Evolutionary conservation across 2,329 filamentous ascomycete genomes (phyloP).

Genomic region (Didymella pomorum): DNA sequence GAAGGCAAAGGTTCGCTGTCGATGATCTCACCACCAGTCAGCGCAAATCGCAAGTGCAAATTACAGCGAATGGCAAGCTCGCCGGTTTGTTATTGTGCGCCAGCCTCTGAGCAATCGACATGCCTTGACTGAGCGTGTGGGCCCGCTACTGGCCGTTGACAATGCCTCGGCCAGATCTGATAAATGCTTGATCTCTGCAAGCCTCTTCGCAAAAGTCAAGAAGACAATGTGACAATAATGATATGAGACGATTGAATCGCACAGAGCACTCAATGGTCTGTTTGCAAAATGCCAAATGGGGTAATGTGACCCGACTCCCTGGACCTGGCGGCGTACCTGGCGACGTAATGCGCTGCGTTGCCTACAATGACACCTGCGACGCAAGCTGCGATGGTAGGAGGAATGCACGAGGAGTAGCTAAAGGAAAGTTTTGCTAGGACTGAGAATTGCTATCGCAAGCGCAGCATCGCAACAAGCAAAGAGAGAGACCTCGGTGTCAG

Average conservation of each 20-base stretch:
- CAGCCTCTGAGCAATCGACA: neutral
- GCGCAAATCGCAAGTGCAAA: neutral
- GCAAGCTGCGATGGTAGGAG: neutral
- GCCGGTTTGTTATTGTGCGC: neutral
- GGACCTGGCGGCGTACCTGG: conserved; percentile 1
- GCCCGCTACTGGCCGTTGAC: neutral
- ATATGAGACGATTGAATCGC: neutral
- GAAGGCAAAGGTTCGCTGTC: neutral
- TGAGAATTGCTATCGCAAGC: neutral
- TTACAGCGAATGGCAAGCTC: conserved; percentile 4
- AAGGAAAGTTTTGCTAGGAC: neutral
- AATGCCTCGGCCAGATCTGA: neutral
- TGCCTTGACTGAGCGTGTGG: neutral
- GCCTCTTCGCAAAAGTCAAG: neutral
- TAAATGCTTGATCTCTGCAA: neutral
- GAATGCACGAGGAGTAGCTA: neutral
- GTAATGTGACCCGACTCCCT: neutral
- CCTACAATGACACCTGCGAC: neutral
- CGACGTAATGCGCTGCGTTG: conserved; percentile 7
- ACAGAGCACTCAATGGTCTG: neutral
- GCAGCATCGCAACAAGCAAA: neutral
- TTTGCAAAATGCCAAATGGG: conserved; percentile 8
- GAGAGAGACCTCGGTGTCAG: neutral
- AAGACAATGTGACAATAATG: neutral
- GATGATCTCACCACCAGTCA: neutral